phyloP scores from a whole-genome alignment of 1,284 basidiomycete genomes.

The Microbotryum intermedium region DNA sequence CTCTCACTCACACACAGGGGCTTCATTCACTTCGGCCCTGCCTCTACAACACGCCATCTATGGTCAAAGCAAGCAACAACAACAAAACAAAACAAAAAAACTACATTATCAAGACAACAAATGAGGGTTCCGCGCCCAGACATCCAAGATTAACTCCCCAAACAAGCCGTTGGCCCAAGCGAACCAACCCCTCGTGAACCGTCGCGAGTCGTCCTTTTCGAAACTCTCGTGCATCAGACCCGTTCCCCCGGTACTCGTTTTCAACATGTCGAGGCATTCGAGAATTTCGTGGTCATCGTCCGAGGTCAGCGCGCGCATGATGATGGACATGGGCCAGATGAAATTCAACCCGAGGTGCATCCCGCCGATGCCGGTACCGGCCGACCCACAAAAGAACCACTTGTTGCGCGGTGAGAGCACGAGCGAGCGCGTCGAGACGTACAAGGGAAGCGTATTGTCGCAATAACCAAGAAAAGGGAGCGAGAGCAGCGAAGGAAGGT shows the following conservation, averaged over 20 bases:
- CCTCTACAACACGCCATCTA: no score
- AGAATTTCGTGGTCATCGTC: constrained; percentile 28
- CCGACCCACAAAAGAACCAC: constrained; percentile 29
- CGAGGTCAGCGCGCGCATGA: constrained; percentile 32
- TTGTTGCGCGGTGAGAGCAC: constrained; percentile 30
- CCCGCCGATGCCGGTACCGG: constrained; percentile 31
- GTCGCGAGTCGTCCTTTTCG: constrained; percentile 30
- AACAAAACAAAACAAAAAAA: no score
- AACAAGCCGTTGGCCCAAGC: constrained; percentile 34
- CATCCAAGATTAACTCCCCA: constrained; percentile 27
- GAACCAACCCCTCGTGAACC: constrained; percentile 32
- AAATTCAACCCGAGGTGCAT: constrained; percentile 27
- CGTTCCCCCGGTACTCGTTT: constrained; percentile 32
- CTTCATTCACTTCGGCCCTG: no score
- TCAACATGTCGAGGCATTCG: constrained; percentile 23
- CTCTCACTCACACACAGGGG: no score
- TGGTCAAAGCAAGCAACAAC: no score
- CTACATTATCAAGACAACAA: constrained; percentile 6
- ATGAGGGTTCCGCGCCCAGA: constrained; percentile 27
- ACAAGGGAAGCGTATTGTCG: constrained; percentile 18
- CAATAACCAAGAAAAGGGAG: constrained; percentile 33
- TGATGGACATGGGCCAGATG: constrained; percentile 34
- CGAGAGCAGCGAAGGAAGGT: constrained; percentile 32
- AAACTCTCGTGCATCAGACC: constrained; percentile 33
- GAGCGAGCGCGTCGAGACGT: constrained; percentile 29